These are phyloP conservation scores for Cudoniella acicularis DNA, from an alignment of 495 filamentous ascomycete species.

Conservation along the genomic window DNA sequence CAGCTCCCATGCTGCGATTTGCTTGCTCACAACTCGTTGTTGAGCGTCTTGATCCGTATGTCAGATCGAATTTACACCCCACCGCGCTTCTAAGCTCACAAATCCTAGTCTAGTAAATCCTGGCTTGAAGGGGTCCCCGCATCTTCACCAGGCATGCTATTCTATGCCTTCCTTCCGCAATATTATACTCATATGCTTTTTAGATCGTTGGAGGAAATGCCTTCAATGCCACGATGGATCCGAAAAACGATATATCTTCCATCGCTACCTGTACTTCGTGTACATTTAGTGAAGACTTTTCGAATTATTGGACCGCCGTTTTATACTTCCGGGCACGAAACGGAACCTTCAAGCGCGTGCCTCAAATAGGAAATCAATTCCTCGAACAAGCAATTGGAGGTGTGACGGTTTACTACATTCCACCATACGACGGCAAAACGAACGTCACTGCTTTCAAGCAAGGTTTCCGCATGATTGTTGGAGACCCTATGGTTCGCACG, in stretches of 20 bases:
- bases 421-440: neutral
- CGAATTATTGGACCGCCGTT: conserved; percentile 66
- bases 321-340: conserved; percentile 60
- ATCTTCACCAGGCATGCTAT: conserved; percentile 48
- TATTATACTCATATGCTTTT: neutral
- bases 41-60: conserved; percentile 57
- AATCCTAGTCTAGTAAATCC: conserved; percentile 41
- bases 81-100: neutral
- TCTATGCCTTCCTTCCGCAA: neutral
- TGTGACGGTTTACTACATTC: neutral
- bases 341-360: conserved; percentile 61
- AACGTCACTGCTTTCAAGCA: conserved; percentile 47
- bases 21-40: conserved; percentile 25
- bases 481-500: conserved; percentile 49
- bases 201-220: conserved; percentile 57
- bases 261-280: conserved; percentile 58
- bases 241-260: conserved; percentile 43
- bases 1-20: neutral
- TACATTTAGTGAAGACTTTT: conserved; percentile 53
- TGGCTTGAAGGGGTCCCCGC: conserved; percentile 41
- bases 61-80: neutral
- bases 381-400: conserved; percentile 47
- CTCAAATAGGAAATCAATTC: conserved; percentile 46
- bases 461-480: conserved; percentile 70
- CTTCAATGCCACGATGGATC: conserved; percentile 51